These are phyloP conservation scores for Mortierella sp. DNA, from an alignment of 371 early-diverging fungal species.

Conservation along the genomic window DNA sequence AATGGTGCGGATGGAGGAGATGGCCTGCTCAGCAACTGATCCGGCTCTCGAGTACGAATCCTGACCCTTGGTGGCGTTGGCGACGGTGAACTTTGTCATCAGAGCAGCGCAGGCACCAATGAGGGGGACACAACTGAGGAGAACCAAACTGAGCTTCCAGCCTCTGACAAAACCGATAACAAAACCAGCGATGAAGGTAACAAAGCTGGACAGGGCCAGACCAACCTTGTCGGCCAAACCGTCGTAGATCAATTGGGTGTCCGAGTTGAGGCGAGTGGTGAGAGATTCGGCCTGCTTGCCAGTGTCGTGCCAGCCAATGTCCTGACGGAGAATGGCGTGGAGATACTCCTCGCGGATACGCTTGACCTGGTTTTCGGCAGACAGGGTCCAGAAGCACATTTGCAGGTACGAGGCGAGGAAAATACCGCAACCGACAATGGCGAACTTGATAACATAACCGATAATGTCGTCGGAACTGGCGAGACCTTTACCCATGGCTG, in stretches of 20 bases:
- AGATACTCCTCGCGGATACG: slow-evolving; percentile 77
- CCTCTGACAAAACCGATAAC: slow-evolving; percentile 87
- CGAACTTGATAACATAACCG: slow-evolving; percentile 56
- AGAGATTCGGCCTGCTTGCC: slow-evolving; percentile 77
- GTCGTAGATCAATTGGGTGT: slow-evolving; percentile 83
- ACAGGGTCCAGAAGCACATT: slow-evolving; percentile 56
- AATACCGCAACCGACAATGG: slow-evolving; percentile 57
- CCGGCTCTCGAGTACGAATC: slow-evolving; percentile 82
- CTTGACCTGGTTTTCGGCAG: slow-evolving; percentile 55
- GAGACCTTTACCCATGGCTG: neutral
- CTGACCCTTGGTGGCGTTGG: slow-evolving; percentile 59
- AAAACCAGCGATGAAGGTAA: slow-evolving; percentile 88
- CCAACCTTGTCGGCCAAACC: slow-evolving; percentile 90
- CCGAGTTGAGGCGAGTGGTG: slow-evolving; percentile 80
- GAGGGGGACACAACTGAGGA: slow-evolving; percentile 77
- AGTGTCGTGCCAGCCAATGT: slow-evolving; percentile 92
- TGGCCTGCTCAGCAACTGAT: slow-evolving; percentile 85
- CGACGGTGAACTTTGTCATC: slow-evolving; percentile 79
- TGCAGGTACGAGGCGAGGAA: slow-evolving; percentile 48
- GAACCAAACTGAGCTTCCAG: slow-evolving; percentile 89
- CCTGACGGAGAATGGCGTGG: slow-evolving; percentile 85
- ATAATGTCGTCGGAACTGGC: slow-evolving; percentile 53
- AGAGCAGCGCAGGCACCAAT: slow-evolving; percentile 68
- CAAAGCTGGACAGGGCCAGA: slow-evolving; percentile 71
- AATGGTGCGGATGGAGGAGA: slow-evolving; percentile 90